Conservation (phyloP, 169 alveolate genomes). For the Eimeria maxima region DNA sequence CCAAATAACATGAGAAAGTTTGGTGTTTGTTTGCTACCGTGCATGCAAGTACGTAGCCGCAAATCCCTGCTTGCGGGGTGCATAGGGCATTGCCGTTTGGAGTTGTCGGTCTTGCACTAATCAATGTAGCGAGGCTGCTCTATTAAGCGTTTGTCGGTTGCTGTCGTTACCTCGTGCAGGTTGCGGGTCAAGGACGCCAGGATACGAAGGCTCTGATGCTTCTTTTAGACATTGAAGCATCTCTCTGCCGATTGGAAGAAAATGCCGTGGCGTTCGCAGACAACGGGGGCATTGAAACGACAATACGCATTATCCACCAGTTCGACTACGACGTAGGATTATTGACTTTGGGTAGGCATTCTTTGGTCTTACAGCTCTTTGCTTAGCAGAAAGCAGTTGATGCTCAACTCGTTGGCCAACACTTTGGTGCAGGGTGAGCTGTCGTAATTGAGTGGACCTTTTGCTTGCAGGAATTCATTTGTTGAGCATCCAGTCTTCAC, state of each 20-base stretch:
- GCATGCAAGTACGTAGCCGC: slow-evolving; percentile 77
- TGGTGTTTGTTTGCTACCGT: slow-evolving; percentile 91
- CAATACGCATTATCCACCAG: slow-evolving; percentile 89
- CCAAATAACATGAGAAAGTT: slow-evolving; percentile 92
- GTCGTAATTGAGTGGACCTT: neutral
- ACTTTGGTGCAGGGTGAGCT: neutral
- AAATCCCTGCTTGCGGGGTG: slow-evolving; percentile 26
- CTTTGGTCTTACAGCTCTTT: neutral
- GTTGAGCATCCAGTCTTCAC: slow-evolving; percentile 90
- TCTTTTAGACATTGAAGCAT: slow-evolving; percentile 91
- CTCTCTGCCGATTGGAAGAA: slow-evolving; percentile 91
- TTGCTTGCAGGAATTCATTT: slow-evolving; percentile 86
- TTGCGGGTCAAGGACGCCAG: slow-evolving; percentile 89
- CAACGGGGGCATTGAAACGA: slow-evolving; percentile 90
- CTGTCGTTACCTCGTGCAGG: slow-evolving; percentile 21
- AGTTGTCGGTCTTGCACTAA: neutral
- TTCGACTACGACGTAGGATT: slow-evolving; percentile 92
- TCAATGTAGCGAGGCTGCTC: neutral
- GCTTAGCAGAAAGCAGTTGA: neutral
- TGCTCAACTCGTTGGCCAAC: neutral
- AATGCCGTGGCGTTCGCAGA: slow-evolving; percentile 90
- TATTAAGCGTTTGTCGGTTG: neutral
- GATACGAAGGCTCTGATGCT: slow-evolving; percentile 91
- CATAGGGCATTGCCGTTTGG: neutral
- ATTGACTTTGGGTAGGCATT: slow-evolving; percentile 89